Conservation (phyloP, 2,329 filamentous ascomycete genomes). For the Calonectria montana region DNA sequence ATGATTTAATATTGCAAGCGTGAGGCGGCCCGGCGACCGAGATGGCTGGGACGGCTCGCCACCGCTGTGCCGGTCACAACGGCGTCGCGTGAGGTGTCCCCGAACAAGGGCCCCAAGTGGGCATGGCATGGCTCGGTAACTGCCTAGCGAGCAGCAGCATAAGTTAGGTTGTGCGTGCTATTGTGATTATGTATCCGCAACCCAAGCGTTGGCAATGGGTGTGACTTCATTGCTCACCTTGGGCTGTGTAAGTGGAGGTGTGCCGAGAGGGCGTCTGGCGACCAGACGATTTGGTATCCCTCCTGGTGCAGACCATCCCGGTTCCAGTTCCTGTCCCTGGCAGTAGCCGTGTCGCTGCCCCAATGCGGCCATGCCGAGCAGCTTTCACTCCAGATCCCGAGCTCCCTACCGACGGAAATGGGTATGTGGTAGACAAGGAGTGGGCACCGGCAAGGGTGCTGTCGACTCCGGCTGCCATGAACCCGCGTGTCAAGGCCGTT, state of each 20-base stretch:
- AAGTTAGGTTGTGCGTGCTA: background rate
- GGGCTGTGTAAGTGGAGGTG: conserved; percentile 19
- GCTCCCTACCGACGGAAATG: conserved; percentile 29
- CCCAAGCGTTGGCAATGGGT: conserved; percentile 27
- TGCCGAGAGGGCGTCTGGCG: background rate
- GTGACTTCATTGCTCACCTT: conserved; percentile 25
- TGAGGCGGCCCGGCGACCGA: background rate
- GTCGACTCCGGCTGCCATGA: background rate
- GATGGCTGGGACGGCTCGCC: conserved; percentile 5
- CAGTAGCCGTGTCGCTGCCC: conserved; percentile 6
- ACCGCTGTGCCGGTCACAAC: conserved; percentile 4
- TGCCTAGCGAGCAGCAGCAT: conserved; percentile 1
- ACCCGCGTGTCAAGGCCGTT: conserved; percentile 1
- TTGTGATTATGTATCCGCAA: background rate
- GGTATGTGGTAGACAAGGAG: conserved; percentile 43
- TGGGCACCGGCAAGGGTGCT: conserved; percentile 33
- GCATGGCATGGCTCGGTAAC: conserved; percentile 16
- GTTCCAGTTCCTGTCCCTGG: conserved; percentile 22
- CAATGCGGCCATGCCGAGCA: conserved; percentile 25
- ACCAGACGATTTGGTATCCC: background rate
- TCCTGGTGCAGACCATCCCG: background rate
- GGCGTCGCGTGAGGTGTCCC: conserved; percentile 8
- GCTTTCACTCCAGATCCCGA: conserved; percentile 32
- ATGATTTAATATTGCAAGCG: background rate
- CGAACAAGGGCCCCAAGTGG: background rate